These are phyloP conservation scores for Rutstroemia sp. DNA, from an alignment of 2,329 filamentous ascomycete genomes.

Conservation along the genomic window DNA sequence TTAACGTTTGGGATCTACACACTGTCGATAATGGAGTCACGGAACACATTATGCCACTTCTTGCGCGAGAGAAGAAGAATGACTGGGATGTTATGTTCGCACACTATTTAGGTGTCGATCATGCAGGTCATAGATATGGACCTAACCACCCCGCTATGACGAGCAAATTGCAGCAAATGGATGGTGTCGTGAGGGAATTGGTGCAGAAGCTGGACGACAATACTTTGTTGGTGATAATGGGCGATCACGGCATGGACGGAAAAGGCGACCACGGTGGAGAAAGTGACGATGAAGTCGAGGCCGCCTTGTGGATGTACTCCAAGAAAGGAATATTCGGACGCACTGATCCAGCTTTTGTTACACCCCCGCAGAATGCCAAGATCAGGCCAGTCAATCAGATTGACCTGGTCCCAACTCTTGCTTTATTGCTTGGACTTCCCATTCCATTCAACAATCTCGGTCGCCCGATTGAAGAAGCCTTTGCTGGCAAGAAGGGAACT, in stretches of 20 bases:
- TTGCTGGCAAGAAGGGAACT: slow-evolving; percentile 60
- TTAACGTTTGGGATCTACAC: slow-evolving; percentile 97
- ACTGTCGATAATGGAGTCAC: slow-evolving; percentile 94
- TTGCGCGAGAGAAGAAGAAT: slow-evolving; percentile 54
- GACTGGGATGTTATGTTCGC: slow-evolving; percentile 94
- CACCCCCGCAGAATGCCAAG: slow-evolving; percentile 66
- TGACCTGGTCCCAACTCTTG: slow-evolving; percentile 86
- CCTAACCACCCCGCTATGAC: slow-evolving; percentile 90
- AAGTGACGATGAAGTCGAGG: slow-evolving; percentile 91
- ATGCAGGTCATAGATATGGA: slow-evolving; percentile 93
- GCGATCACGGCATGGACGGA: slow-evolving; percentile 97
- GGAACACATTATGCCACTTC: slow-evolving; percentile 79
- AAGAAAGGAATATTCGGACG: slow-evolving; percentile 80
- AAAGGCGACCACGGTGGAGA: slow-evolving; percentile 99
- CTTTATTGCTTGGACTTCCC: slow-evolving; percentile 79
- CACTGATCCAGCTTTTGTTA: slow-evolving; percentile 49
- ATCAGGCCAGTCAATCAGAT: slow-evolving; percentile 75
- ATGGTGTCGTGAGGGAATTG: slow-evolving; percentile 66
- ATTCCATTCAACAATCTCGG: slow-evolving; percentile 97
- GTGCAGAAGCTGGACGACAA: slow-evolving; percentile 69
- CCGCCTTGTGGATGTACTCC: slow-evolving; percentile 97
- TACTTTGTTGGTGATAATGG: slow-evolving; percentile 90
- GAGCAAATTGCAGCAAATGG: slow-evolving; percentile 86
- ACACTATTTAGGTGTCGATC: slow-evolving; percentile 91
- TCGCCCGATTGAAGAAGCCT: slow-evolving; percentile 88